These are phyloP conservation scores for Citrus unshiu DNA, from an alignment of 345 rosid genomes.

Conservation along the genomic window DNA sequence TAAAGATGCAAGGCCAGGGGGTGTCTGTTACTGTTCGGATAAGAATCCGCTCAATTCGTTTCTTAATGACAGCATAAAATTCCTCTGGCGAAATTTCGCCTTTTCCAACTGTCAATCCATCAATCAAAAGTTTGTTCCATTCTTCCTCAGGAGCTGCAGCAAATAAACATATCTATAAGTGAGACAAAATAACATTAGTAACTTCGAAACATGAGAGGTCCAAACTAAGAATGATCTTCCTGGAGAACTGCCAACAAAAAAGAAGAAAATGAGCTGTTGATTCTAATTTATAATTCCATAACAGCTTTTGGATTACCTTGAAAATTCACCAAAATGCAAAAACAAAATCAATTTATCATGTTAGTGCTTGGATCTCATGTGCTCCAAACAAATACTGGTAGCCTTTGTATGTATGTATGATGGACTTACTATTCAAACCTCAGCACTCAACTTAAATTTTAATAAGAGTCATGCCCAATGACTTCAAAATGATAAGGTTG, in stretches of 20 bases:
- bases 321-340: not conserved
- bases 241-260: not conserved
- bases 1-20: too few species aligned
- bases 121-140: constrained; percentile 73
- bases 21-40: constrained; percentile 68
- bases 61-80: constrained; percentile 64
- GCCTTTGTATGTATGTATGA: not conserved
- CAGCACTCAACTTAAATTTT: not conserved
- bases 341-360: not conserved
- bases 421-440: not conserved
- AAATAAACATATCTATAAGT: constrained; percentile 1
- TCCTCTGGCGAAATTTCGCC: constrained; percentile 66
- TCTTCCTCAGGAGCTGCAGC: constrained; percentile 80
- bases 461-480: not conserved
- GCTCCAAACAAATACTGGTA: not conserved
- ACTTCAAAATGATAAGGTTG: not conserved
- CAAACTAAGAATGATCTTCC: not conserved
- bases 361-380: not conserved
- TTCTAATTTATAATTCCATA: not conserved
- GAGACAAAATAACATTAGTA: not conserved
- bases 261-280: not conserved
- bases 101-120: constrained; percentile 66
- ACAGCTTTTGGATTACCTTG: not conserved
- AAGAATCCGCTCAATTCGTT: constrained; percentile 68
- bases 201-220: not conserved